These are phyloP conservation scores for Suhomyces ambrosiae DNA, from an alignment of 1,139 yeast genomes.

Conservation along the genomic window DNA sequence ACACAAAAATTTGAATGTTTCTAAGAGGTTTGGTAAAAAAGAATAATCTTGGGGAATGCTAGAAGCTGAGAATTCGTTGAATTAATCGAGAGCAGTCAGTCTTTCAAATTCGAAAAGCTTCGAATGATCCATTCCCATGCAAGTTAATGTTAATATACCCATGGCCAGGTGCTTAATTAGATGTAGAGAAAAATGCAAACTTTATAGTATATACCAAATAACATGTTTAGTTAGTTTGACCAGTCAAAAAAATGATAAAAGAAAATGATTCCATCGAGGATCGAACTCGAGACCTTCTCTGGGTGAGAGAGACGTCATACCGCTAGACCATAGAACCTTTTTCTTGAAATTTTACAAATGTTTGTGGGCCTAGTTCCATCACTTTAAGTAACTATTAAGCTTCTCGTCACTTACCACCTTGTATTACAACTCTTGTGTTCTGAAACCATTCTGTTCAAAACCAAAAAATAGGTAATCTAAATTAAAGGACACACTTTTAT, in stretches of 20 bases:
- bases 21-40: constrained; percentile 18
- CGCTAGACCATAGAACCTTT: constrained; percentile 20
- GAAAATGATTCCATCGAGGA: constrained; percentile 18
- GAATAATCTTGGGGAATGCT: too few species aligned
- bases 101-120: too few species aligned
- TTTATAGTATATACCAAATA: background rate
- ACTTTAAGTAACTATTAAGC: too few species aligned
- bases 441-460: too few species aligned
- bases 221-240: background rate
- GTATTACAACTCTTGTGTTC: too few species aligned
- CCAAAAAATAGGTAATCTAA: too few species aligned
- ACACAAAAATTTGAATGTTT: constrained; percentile 15
- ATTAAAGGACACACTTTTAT: too few species aligned
- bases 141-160: background rate
- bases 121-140: background rate
- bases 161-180: background rate
- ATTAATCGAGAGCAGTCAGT: too few species aligned
- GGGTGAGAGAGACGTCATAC: constrained; percentile 20
- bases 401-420: too few species aligned
- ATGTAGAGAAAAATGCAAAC: background rate
- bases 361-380: too few species aligned
- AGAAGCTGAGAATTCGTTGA: too few species aligned
- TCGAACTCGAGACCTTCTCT: constrained; percentile 20
- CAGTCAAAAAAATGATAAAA: constrained; percentile 7
- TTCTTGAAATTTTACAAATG: constrained; percentile 1